Percentiles rank a stretch among this genome's conserved stretches.
These are phyloP conservation scores for Penicillium flavigenum DNA, from an alignment of 495 filamentous ascomycete genomes.

Conservation along the genomic window DNA sequence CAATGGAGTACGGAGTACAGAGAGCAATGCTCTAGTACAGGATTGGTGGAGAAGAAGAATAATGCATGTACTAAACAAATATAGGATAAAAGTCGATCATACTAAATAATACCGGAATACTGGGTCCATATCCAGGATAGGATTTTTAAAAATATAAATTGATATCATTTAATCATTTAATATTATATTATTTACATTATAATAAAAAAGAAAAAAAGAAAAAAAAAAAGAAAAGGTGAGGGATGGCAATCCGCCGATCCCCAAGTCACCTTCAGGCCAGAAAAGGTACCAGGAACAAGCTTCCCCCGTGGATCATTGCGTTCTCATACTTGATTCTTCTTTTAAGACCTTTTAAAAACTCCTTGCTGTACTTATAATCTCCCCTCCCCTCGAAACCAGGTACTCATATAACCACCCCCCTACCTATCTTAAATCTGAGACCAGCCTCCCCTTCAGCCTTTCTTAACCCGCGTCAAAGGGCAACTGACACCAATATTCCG, in stretches of 20 bases:
- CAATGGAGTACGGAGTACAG: constrained; percentile 9
- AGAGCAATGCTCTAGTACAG: neutral
- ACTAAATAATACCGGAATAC: constrained; percentile 3
- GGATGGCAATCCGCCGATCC: constrained; percentile 33
- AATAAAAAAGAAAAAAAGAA: constrained; percentile 18
- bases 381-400: constrained; percentile 11
- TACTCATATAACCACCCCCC: constrained; percentile 1
- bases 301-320: constrained; percentile 16
- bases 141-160: constrained; percentile 2
- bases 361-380: constrained; percentile 32
- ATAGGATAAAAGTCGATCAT: neutral
- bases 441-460: constrained; percentile 19
- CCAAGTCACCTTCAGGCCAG: constrained; percentile 10
- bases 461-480: constrained; percentile 14
- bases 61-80: constrained; percentile 7
- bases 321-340: neutral
- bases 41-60: constrained; percentile 9
- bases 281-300: constrained; percentile 25
- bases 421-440: constrained; percentile 35
- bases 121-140: neutral
- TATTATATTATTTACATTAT: neutral
- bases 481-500: constrained; percentile 7
- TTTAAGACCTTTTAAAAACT: constrained; percentile 20
- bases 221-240: constrained; percentile 28
- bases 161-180: too few relatives aligned